Evolutionary conservation across 805 yeast genomes (phyloP).

Genomic region (Teunomyces barrocoloradensis): DNA sequence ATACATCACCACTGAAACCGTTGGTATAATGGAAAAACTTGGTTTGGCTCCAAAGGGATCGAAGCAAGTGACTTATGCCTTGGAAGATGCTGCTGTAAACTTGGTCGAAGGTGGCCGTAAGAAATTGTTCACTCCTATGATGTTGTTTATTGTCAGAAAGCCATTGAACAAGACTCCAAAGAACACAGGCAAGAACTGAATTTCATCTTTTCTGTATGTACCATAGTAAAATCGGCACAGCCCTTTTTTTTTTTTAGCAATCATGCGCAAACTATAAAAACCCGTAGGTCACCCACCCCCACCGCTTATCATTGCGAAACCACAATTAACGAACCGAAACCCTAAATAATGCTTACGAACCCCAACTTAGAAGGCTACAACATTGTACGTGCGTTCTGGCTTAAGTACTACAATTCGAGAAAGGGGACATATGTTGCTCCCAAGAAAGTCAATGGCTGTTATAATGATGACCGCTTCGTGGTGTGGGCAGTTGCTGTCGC

Average conservation of each 20-base stretch:
- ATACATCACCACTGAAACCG: slow-evolving; percentile 73
- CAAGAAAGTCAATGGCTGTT: slow-evolving; percentile 39
- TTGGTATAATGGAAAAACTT: slow-evolving; percentile 76
- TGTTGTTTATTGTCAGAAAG: slow-evolving; percentile 85
- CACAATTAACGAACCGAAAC: neutral
- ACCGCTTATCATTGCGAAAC: neutral
- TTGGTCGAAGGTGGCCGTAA: slow-evolving; percentile 90
- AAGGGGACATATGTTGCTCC: slow-evolving; percentile 40
- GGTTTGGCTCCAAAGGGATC: slow-evolving; percentile 93
- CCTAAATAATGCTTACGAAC: slow-evolving; percentile 14
- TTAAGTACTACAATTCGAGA: slow-evolving; percentile 36
- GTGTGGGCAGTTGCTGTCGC: slow-evolving; percentile 72
- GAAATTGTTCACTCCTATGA: slow-evolving; percentile 95
- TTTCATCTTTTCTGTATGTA: neutral
- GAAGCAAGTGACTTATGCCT: slow-evolving; percentile 82
- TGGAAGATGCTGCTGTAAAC: slow-evolving; percentile 96
- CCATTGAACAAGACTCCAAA: slow-evolving; percentile 40
- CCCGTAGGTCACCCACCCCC: too few relatives aligned
- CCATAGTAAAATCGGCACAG: neutral
- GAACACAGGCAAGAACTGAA: neutral
- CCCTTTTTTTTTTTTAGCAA: neutral
- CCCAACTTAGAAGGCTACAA: slow-evolving; percentile 35
- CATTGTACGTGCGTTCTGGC: slow-evolving; percentile 42
- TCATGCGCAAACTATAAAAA: slow-evolving; percentile 1
- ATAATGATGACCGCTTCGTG: slow-evolving; percentile 52